phyloP scores from a whole-genome alignment of 148 eudicot genomes.

The Salicornia ramosissima region DNA sequence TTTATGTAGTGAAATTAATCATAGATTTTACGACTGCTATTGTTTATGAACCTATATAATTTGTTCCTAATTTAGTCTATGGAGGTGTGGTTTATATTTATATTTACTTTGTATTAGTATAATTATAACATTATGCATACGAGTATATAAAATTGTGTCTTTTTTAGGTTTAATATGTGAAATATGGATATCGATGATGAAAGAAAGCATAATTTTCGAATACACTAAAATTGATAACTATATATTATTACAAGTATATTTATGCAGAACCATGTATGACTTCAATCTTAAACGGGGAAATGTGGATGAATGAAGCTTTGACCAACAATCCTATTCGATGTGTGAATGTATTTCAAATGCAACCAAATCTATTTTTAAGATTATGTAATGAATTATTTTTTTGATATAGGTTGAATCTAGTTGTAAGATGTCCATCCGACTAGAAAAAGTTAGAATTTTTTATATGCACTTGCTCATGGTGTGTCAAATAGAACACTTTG shows the following conservation, averaged over 20 bases:
- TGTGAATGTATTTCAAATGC: slow-evolving; percentile 11
- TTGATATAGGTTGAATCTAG: neutral
- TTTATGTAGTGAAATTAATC: too few species aligned
- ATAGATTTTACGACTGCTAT: too few species aligned
- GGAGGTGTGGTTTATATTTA: too few species aligned
- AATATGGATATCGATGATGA: neutral
- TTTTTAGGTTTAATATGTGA: neutral
- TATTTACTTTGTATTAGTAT: too few species aligned
- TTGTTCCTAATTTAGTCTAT: too few species aligned
- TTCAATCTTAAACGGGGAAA: neutral
- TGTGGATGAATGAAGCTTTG: neutral
- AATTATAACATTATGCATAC: too few species aligned
- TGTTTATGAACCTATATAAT: too few species aligned
- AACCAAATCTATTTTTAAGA: neutral
- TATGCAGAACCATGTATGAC: slow-evolving; percentile 9
- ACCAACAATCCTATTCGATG: neutral
- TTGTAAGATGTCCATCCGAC: neutral
- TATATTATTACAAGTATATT: slow-evolving; percentile 7
- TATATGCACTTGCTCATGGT: neutral
- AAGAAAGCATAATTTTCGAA: neutral
- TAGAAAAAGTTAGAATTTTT: neutral
- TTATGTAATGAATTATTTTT: slow-evolving; percentile 6
- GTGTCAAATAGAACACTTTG: slow-evolving; percentile 1
- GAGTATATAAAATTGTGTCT: too few species aligned
- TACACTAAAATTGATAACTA: neutral